A percentile compares a stretch with the other conserved stretches of the same genome.
These are phyloP conservation scores for Papiliotrema fonsecae DNA, from an alignment of 1,284 basidiomycete species.

Conservation along the genomic window DNA sequence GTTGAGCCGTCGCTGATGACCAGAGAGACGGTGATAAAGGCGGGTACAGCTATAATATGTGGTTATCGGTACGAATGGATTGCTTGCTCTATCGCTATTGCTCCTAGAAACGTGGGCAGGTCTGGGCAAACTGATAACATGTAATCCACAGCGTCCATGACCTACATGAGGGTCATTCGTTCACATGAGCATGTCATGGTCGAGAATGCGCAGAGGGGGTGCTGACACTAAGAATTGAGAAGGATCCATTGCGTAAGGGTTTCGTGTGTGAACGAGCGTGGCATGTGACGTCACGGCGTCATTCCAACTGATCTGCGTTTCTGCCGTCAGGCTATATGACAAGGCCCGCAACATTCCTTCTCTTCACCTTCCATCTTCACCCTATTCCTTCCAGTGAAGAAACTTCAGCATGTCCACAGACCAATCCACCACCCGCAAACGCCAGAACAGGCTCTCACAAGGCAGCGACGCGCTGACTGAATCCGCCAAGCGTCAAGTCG, in stretches of 20 bases:
- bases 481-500: slow-evolving; percentile 33
- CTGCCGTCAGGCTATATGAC: not conserved
- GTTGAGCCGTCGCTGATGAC: not conserved
- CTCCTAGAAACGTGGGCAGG: too few relatives aligned
- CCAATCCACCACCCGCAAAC: not conserved
- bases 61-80: too few relatives aligned
- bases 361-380: not conserved
- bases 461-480: slow-evolving; percentile 8
- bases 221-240: slow-evolving; percentile 23
- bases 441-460: not conserved
- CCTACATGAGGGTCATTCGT: too few relatives aligned
- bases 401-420: not conserved
- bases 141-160: too few relatives aligned
- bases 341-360: not conserved
- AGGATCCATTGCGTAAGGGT: not conserved
- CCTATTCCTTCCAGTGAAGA: not conserved
- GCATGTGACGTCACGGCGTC: not conserved
- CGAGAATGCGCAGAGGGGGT: slow-evolving; percentile 38
- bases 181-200: slow-evolving; percentile 43
- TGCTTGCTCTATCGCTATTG: too few relatives aligned
- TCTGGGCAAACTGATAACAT: too few relatives aligned
- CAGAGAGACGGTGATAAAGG: not conserved
- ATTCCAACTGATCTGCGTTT: too few relatives aligned
- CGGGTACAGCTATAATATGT: too few relatives aligned
- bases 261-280: not conserved